Conservation (phyloP, 1,139 yeast species). For the Hansenula sp. region DNA sequence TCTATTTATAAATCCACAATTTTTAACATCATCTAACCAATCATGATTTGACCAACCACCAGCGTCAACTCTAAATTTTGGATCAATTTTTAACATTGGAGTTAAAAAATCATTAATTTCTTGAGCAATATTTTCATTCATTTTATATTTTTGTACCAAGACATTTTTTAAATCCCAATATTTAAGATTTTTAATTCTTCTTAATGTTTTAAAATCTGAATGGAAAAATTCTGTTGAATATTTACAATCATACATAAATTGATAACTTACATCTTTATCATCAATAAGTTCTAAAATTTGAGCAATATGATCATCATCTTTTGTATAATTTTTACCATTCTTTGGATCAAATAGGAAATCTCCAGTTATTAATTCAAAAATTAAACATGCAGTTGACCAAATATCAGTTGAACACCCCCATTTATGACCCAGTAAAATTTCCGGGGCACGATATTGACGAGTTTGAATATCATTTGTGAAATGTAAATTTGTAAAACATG, state of each 20-base stretch:
- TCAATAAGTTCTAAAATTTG: conserved; percentile 77
- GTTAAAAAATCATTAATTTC: conserved; percentile 58
- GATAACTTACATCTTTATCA: conserved; percentile 44
- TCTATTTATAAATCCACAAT: conserved; percentile 11
- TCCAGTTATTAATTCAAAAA: conserved; percentile 79
- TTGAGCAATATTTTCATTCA: conserved; percentile 47
- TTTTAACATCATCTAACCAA: conserved; percentile 45
- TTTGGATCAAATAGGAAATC: conserved; percentile 84
- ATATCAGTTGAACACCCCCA: conserved; percentile 87
- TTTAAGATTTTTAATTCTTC: conserved; percentile 59
- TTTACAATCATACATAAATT: conserved; percentile 47
- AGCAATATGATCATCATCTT: conserved; percentile 85
- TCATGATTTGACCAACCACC: conserved; percentile 76
- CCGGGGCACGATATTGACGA: conserved; percentile 82
- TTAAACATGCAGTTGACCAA: conserved; percentile 81
- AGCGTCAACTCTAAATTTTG: conserved; percentile 70
- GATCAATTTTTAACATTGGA: conserved; percentile 72
- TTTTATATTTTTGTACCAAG: conserved; percentile 67
- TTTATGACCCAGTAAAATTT: conserved; percentile 54
- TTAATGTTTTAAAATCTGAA: conserved; percentile 37
- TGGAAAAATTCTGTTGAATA: conserved; percentile 46
- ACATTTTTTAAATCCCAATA: conserved; percentile 69
- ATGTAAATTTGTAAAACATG: conserved; percentile 70
- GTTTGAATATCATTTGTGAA: conserved; percentile 85
- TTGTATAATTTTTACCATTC: conserved; percentile 53